A percentile compares a stretch with the other conserved stretches of the same genome.
Conservation (phyloP, 768 basidiomycete species). For the Serendipita sp. region DNA sequence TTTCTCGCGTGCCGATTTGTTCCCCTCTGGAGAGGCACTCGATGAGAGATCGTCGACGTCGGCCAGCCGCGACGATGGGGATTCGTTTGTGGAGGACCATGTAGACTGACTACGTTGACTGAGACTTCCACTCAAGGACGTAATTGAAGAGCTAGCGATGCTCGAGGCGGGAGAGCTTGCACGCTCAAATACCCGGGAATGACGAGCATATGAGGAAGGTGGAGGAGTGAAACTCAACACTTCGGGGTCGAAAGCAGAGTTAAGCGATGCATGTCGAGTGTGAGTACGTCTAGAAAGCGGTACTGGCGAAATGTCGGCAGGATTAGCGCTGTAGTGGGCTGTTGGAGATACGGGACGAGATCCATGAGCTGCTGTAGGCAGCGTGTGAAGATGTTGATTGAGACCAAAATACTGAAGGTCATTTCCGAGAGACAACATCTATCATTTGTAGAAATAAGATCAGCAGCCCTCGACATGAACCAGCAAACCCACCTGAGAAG, state of each 20-base stretch:
- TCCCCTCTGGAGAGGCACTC: neutral
- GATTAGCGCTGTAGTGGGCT: neutral
- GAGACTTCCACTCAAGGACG: neutral
- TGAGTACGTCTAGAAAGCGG: neutral
- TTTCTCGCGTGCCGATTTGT: neutral
- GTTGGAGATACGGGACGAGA: neutral
- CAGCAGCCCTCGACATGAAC: neutral
- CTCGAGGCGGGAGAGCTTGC: constrained; percentile 2
- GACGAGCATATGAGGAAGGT: neutral
- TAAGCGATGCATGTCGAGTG: neutral
- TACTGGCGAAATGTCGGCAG: neutral
- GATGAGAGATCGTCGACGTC: neutral
- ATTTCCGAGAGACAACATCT: neutral
- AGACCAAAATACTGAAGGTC: neutral
- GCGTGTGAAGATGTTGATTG: neutral
- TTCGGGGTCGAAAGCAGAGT: neutral
- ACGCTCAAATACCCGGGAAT: neutral
- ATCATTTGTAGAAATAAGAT: neutral
- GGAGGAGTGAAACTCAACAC: neutral
- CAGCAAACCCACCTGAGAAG: neutral
- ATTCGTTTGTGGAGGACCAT: neutral
- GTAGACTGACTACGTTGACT: neutral
- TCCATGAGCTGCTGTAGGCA: neutral
- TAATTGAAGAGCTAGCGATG: neutral
- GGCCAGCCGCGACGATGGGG: neutral